Evolutionary conservation across 164 flowering plant species (phyloP).

Genomic region (Vitis amurensis): DNA sequence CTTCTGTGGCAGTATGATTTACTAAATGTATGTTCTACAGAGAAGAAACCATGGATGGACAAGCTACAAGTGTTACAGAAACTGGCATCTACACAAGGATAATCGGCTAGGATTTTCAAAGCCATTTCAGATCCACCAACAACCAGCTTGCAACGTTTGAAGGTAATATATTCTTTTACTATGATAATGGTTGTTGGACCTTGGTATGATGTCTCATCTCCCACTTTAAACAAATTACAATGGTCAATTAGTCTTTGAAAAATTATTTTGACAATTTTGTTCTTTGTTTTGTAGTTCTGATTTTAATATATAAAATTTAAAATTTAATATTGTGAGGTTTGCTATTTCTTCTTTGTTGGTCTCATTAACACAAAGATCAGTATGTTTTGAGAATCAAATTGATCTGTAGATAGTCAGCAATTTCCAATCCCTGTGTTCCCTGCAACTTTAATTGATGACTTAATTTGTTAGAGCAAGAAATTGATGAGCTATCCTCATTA

Average conservation of each 20-base stretch:
- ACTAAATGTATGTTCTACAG: conserved; percentile 30
- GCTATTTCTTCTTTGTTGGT: no score
- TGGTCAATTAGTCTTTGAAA: background rate
- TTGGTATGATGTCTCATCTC: background rate
- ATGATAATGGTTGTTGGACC: background rate
- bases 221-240: background rate
- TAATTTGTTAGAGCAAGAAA: no score
- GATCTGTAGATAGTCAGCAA: no score
- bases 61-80: conserved; percentile 64
- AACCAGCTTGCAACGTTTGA: conserved; percentile 92
- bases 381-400: no score
- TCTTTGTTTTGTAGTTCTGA: background rate
- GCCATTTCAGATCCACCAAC: conserved; percentile 99
- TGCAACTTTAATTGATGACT: no score
- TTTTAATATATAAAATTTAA: background rate
- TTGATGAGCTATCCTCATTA: no score
- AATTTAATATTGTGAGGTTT: background rate
- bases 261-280: background rate
- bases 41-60: conserved; percentile 95
- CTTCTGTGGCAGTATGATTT: background rate
- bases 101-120: conserved; percentile 80
- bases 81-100: conserved; percentile 45
- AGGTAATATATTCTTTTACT: conserved; percentile 52
- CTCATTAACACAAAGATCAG: no score
- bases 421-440: no score